Base-by-base conservation (phyloP, 169 alveolate genomes). In the Cryptosporidium ubiquitum region DNA sequence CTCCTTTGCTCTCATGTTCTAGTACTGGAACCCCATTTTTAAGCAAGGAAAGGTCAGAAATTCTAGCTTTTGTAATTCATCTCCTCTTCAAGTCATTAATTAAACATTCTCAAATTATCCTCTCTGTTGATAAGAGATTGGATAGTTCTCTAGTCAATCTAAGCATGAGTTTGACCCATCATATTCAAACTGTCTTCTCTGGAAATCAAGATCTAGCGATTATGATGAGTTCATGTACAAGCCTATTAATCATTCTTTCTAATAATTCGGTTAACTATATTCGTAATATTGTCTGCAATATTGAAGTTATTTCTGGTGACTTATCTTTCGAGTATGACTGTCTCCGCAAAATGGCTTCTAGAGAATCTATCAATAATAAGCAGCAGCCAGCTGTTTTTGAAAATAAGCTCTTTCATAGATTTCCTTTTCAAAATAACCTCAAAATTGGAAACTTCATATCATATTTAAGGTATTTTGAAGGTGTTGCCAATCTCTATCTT, bases 171-270 rank as follows among this genome's bases (percentile, higher is more conserved):
- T 39, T 79, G 31, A 61, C 89, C 4, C 79, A 79, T 26, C 55
- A 61, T 40, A 40, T 79, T n/a, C 89, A 79, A 37, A 61, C 68
- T 5, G 39, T 39, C 7, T 40, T 60, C 3, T 58, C 89, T 6
- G 68, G 55, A 9, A 23, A 61, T 31, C 55, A 79, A 31, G 74
- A 61, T 23, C 55, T 61, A 0, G 58, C 51, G 3, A 16, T 42
- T 5, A 7, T 79, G 51, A 79, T 79, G 89, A 79, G 74, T 16
- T 29, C 64, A 5, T 79, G 89, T n/a, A 79, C 89, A 18, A 58
- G 89, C 61, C 39, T 79, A 14, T 61, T 79, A 16, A 16, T 58
- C 5, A 61, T 79, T 18, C 40, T 79, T 47, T 79, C 79, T 4
- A 64, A 40, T 16, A 39, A 26, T n/a, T 42, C 89, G 20, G 5